Conservation (phyloP, 2,329 filamentous ascomycete species). For the Monosporascus sp. region DNA sequence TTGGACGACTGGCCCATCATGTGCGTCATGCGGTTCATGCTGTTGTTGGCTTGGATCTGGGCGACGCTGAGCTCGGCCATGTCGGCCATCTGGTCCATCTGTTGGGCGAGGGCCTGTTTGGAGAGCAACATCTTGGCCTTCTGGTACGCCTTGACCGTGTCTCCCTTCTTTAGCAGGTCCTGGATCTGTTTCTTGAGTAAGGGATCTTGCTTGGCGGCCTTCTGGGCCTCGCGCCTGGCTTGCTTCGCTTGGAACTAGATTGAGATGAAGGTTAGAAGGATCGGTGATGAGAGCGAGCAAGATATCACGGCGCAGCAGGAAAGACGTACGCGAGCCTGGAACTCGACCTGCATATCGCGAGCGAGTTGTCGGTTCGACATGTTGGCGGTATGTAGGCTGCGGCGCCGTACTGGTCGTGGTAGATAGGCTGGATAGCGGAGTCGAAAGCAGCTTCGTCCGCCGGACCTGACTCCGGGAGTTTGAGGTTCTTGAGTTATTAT, state of each 20-base stretch:
- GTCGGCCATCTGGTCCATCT: constrained; percentile 61
- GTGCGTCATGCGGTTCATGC: constrained; percentile 60
- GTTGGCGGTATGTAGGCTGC: constrained; percentile 14
- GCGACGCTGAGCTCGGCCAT: constrained; percentile 56
- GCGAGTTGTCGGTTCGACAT: constrained; percentile 57
- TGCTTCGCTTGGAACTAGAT: constrained; percentile 55
- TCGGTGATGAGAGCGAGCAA: constrained; percentile 1
- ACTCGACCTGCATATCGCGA: constrained; percentile 59
- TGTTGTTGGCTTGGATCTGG: constrained; percentile 60
- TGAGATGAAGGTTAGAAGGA: not conserved
- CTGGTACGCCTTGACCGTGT: constrained; percentile 58
- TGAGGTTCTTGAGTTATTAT: not conserved
- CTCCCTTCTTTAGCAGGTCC: constrained; percentile 56
- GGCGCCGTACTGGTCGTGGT: no score
- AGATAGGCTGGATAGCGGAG: no score
- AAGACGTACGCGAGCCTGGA: constrained; percentile 49
- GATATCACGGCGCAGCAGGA: not conserved
- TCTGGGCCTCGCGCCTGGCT: constrained; percentile 55
- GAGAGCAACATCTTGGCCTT: constrained; percentile 59
- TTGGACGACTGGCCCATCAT: constrained; percentile 58
- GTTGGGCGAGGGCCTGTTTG: constrained; percentile 56
- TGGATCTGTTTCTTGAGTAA: constrained; percentile 59
- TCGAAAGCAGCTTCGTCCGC: no score
- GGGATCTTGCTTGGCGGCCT: constrained; percentile 56
- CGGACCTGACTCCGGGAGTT: no score